Conservation (phyloP, 345 rosid species). For the Stellera chamaejasme region DNA sequence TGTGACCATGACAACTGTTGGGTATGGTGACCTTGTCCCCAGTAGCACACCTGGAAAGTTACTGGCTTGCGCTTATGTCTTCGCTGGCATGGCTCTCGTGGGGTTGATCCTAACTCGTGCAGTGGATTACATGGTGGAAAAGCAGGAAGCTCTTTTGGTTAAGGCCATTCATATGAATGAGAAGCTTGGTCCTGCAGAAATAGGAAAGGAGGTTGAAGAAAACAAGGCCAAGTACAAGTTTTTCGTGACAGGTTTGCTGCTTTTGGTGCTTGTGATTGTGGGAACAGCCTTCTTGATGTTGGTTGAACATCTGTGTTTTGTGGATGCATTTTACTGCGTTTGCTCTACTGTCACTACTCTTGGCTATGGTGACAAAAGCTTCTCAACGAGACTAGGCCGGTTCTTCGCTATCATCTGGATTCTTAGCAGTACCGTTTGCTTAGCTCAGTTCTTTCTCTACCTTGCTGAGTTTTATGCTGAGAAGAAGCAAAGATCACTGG, state of each 20-base stretch:
- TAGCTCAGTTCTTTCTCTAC: conserved; percentile 47
- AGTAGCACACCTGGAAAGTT: conserved; percentile 25
- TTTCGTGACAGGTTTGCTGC: conserved; percentile 14
- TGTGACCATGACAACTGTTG: conserved; percentile 50
- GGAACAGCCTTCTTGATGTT: conserved; percentile 28
- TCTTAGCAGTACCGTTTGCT: conserved; percentile 36
- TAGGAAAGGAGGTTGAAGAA: conserved; percentile 28
- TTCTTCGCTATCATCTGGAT: conserved; percentile 50
- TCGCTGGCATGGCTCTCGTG: conserved; percentile 41
- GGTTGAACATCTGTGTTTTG: conserved; percentile 23
- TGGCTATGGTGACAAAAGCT: conserved; percentile 54
- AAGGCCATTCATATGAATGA: conserved; percentile 28
- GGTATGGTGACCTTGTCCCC: conserved; percentile 57
- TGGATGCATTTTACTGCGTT: conserved; percentile 50
- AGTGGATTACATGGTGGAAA: conserved; percentile 42
- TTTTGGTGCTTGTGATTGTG: conserved; percentile 20
- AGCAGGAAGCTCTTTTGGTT: conserved; percentile 35
- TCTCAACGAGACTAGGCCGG: conserved; percentile 36
- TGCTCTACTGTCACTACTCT: conserved; percentile 46
- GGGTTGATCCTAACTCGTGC: conserved; percentile 42
- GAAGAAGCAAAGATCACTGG: conserved; percentile 22
- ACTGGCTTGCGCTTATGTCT: conserved; percentile 34
- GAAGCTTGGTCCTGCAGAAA: conserved; percentile 20
- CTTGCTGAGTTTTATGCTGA: conserved; percentile 34
- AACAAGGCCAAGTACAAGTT: conserved; percentile 28